Evolutionary conservation across 148 eudicot species (phyloP).

Genomic region (Tetragonia tetragonoides): DNA sequence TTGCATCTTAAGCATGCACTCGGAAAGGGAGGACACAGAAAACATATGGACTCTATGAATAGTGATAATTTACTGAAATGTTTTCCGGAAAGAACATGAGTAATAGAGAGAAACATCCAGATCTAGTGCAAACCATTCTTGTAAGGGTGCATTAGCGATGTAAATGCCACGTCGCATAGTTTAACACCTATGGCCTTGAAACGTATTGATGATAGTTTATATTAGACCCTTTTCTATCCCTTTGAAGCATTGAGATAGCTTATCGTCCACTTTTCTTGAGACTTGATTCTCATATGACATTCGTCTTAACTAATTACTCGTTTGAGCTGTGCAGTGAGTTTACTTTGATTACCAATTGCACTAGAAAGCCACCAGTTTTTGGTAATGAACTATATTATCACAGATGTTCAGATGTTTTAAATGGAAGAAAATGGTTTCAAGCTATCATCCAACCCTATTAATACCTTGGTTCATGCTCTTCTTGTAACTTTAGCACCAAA

Average conservation of each 20-base stretch:
- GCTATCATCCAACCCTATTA: neutral
- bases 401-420: neutral
- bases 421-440: neutral
- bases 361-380: neutral
- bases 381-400: neutral
- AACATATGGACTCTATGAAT: neutral
- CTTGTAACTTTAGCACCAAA: too few relatives aligned
- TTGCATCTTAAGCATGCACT: neutral
- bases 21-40: too few relatives aligned
- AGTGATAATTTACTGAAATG: neutral
- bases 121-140: neutral
- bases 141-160: neutral
- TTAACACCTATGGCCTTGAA: neutral
- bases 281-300: neutral
- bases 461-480: neutral
- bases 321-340: neutral
- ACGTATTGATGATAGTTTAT: neutral
- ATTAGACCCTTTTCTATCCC: neutral
- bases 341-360: neutral
- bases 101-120: neutral
- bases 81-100: neutral
- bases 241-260: neutral
- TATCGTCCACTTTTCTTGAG: neutral
- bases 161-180: neutral
- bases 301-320: neutral